These are phyloP conservation scores for Berberis vulgaris DNA, from an alignment of 164 flowering plant genomes.

Conservation along the genomic window DNA sequence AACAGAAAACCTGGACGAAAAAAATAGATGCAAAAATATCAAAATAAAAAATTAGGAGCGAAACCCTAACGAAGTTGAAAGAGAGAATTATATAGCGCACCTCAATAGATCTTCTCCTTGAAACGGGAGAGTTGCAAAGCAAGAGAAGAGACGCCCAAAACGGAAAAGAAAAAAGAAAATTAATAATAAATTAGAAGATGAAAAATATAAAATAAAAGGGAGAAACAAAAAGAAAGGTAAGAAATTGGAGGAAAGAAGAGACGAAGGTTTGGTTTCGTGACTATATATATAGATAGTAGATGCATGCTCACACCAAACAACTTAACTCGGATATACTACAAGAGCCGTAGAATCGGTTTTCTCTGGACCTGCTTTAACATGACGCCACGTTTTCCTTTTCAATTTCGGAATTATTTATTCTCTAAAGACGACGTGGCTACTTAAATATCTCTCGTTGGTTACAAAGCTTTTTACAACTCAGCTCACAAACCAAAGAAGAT, in stretches of 20 bases:
- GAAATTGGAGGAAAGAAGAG: neutral
- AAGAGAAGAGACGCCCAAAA: neutral
- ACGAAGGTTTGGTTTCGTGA: neutral
- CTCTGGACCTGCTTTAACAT: too few relatives aligned
- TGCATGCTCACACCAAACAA: too few relatives aligned
- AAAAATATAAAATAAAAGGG: neutral
- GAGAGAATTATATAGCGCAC: neutral
- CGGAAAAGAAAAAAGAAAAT: neutral
- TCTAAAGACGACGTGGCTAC: too few relatives aligned
- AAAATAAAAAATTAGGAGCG: too few relatives aligned
- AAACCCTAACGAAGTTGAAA: neutral
- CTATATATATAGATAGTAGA: neutral
- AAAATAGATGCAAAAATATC: too few relatives aligned
- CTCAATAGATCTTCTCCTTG: neutral
- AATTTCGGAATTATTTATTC: too few relatives aligned
- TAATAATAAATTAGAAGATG: neutral
- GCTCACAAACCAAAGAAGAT: too few relatives aligned
- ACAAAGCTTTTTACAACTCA: too few relatives aligned
- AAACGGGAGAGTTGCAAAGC: neutral
- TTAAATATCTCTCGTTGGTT: too few relatives aligned
- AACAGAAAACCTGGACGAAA: neutral
- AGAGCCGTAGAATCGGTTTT: too few relatives aligned
- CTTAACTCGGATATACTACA: too few relatives aligned
- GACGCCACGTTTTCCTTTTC: too few relatives aligned
- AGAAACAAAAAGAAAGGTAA: neutral